Evolutionary conservation across 2,329 filamentous ascomycete species (phyloP), one percentile per base, ranked within the genome.

Genomic region (Gnomoniopsis smithogilvyi): DNA sequence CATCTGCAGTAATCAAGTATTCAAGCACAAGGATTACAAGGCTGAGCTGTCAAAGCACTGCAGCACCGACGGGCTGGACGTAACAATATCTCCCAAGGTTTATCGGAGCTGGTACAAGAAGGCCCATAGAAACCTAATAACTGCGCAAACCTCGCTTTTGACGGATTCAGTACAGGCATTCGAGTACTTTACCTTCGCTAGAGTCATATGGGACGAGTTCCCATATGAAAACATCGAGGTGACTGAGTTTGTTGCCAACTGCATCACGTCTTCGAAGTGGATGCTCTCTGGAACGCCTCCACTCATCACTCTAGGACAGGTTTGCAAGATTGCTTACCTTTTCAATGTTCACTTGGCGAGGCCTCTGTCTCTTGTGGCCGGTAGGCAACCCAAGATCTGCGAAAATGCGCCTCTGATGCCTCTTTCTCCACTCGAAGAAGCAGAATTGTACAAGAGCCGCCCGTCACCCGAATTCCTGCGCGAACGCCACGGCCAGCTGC

Each of bases 211-310:
- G 63, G 77, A 79, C 58, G 77, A 79, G 60, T 77, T 74, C 62
- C 76, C 76, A 0, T 78, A 78, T 58, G 64, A 70, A 41, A 69
- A 75, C 24, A 59, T 60, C 3, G 30, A 59, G 2, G 65, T 72
- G 2, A 62, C 66, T 0, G 63, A 69, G 8, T 77, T 78, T 62
- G 64, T 78, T 22, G 62, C 63, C 19, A 66, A 70, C 10, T 64
- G 64, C 7, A 54, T 68, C 1, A 70, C 76, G 3, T 62, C 60
- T 22, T 67, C 72, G 10, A 78, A 76, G 54, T 79, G 76, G 76
- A 67, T 78, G 34, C 66, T 79, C 2, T 78, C 76, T 0, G 77
- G 73, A 1, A 79, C 77, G 0, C 76, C 76, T 0, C 73, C 74
- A 1, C 67, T 74, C 0, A 64, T 65, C 4, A 68, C 67, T 17